These are phyloP conservation scores for Melocanna baccifera DNA, from an alignment of 176 grass and related monocot genomes.

Conservation along the genomic window DNA sequence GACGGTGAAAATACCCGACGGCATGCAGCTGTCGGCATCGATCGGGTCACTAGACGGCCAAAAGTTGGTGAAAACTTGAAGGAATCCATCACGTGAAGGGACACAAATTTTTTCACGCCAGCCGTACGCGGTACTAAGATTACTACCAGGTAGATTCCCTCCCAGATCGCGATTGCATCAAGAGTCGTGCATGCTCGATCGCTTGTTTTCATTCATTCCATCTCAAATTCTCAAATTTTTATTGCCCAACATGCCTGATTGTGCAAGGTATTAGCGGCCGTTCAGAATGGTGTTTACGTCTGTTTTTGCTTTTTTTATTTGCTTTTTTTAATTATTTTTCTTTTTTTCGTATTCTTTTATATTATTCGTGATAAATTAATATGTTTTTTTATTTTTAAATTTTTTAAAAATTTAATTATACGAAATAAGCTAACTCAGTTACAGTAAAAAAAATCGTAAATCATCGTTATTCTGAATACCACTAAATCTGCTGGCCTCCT, in stretches of 20 bases:
- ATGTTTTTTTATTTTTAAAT: no score
- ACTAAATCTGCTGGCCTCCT: not conserved
- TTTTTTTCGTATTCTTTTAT: no score
- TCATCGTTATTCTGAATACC: no score
- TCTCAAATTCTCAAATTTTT: not conserved
- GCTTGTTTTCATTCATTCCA: not conserved
- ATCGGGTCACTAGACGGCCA: not conserved
- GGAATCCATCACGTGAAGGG: conserved; percentile 31
- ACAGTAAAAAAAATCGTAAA: no score
- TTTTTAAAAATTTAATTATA: no score
- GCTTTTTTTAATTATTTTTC: no score
- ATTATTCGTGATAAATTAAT: no score
- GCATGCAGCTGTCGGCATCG: not conserved
- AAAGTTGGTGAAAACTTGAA: not conserved
- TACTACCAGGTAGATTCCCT: conserved; percentile 11
- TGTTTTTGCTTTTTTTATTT: no score
- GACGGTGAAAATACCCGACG: not conserved
- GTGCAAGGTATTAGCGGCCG: not conserved
- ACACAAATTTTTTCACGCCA: not conserved
- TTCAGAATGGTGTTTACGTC: no score
- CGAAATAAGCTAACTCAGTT: no score
- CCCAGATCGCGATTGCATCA: not conserved
- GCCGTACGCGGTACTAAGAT: conserved; percentile 5
- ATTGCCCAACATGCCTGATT: not conserved
- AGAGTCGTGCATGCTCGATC: not conserved